phyloP scores from a whole-genome alignment of 83 land plant genomes.

The Diphasiastrum complanatum region DNA sequence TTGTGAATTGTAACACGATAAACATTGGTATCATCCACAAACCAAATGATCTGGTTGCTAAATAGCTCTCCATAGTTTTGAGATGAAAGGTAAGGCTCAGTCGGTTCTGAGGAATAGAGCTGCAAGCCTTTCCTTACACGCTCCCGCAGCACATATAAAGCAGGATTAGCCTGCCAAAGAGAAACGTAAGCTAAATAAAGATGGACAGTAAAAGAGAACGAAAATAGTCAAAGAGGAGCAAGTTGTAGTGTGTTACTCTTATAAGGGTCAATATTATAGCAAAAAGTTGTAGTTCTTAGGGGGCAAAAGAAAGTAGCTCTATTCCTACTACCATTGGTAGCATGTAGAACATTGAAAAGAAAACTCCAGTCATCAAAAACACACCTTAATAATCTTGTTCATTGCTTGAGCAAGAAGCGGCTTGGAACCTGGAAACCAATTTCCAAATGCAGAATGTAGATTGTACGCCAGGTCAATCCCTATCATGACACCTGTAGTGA shows the following conservation, averaged over 20 bases:
- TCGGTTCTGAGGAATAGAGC: constrained; percentile 97
- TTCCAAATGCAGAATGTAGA: constrained; percentile 96
- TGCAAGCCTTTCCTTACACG: constrained; percentile 94
- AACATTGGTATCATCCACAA: constrained; percentile 99
- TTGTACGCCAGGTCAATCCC: constrained; percentile 93
- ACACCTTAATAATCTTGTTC: constrained; percentile 99
- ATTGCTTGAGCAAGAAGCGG: constrained; percentile 93
- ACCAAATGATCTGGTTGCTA: constrained; percentile 99
- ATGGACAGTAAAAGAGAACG: not conserved
- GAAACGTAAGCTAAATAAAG: not conserved
- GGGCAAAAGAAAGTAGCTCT: too few relatives aligned
- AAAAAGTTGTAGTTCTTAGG: too few relatives aligned
- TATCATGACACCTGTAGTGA: constrained; percentile 85
- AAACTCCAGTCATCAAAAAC: not conserved
- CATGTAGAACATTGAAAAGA: constrained; percentile 5
- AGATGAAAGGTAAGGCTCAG: constrained; percentile 95
- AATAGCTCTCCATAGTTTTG: constrained; percentile 99
- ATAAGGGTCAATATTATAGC: too few relatives aligned
- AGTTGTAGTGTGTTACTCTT: constrained; percentile 4
- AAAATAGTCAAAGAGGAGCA: not conserved
- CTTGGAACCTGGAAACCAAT: constrained; percentile 99
- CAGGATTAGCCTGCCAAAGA: constrained; percentile 84
- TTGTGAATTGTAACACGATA: constrained; percentile 98
- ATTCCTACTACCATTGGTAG: too few relatives aligned
- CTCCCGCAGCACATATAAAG: constrained; percentile 90